Conservation (phyloP, 1,284 basidiomycete genomes). For the Leccinum angustisporum region DNA sequence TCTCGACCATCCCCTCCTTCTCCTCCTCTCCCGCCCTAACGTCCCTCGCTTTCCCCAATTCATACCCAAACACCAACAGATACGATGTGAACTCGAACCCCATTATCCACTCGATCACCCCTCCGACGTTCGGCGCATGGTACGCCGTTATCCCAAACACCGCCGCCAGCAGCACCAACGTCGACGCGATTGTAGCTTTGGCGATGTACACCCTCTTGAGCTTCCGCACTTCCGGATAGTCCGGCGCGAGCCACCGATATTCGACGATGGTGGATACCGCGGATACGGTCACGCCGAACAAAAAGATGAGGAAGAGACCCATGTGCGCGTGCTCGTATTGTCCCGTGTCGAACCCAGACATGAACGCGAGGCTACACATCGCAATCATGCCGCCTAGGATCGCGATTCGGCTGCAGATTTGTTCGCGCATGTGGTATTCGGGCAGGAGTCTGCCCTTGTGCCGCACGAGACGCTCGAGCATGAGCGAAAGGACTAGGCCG, state of each 20-base stretch:
- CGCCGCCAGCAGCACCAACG: conserved; percentile 59
- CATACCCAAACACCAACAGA: conserved; percentile 65
- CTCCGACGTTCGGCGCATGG: conserved; percentile 48
- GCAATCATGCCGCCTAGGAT: conserved; percentile 62
- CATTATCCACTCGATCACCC: conserved; percentile 71
- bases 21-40: not conserved
- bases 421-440: conserved; percentile 56
- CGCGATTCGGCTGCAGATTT: conserved; percentile 52
- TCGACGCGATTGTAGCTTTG: conserved; percentile 57
- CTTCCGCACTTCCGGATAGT: conserved; percentile 46
- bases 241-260: conserved; percentile 64
- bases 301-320: conserved; percentile 52
- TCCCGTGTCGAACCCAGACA: conserved; percentile 65
- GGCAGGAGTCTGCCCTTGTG: conserved; percentile 64
- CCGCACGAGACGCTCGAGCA: conserved; percentile 60
- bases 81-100: conserved; percentile 71
- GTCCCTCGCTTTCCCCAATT: conserved; percentile 56
- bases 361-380: conserved; percentile 52
- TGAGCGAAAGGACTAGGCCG: conserved; percentile 58
- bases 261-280: conserved; percentile 71
- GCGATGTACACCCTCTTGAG: conserved; percentile 55
- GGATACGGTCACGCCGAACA: conserved; percentile 61
- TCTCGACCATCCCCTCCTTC: conserved; percentile 8
- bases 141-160: conserved; percentile 58
- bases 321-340: not conserved